Conservation (phyloP, 805 yeast genomes). For the Vanderwaltozyma tropicalis region DNA sequence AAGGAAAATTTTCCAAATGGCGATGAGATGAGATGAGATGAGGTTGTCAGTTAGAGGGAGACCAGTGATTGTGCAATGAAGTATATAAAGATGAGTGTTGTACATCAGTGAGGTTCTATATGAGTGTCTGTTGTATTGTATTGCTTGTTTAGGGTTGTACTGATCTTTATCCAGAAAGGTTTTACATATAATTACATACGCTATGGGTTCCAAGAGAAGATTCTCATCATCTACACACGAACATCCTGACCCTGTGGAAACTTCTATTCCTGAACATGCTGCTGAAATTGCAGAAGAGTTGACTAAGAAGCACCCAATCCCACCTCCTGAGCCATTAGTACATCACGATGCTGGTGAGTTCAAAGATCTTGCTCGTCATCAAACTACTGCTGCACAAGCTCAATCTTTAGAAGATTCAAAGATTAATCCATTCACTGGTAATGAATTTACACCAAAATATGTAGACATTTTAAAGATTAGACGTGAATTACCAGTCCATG, state of each 20-base stretch:
- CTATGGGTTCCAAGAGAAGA: constrained; percentile 25
- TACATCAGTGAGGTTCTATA: too few relatives aligned
- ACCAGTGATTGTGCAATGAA: too few relatives aligned
- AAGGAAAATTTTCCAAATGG: background rate
- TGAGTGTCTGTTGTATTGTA: too few relatives aligned
- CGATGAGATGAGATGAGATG: background rate
- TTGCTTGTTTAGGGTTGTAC: too few relatives aligned
- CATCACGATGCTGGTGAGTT: constrained; percentile 64
- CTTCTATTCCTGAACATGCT: constrained; percentile 50
- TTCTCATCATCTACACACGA: constrained; percentile 14
- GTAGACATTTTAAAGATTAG: constrained; percentile 68
- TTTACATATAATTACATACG: background rate
- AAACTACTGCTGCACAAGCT: constrained; percentile 60
- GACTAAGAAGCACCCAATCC: constrained; percentile 39
- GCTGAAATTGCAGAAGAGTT: constrained; percentile 59
- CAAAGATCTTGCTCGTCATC: constrained; percentile 41
- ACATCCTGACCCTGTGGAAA: constrained; percentile 31
- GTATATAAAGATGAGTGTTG: too few relatives aligned
- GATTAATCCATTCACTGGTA: constrained; percentile 73
- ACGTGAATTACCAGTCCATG: constrained; percentile 86
- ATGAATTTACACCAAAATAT: constrained; percentile 51
- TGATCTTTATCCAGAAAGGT: too few relatives aligned
- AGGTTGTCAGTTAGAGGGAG: too few relatives aligned
- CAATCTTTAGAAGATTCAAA: constrained; percentile 45
- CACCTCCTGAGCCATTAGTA: constrained; percentile 29